phyloP scores from a whole-genome alignment of 1,284 basidiomycete species.

The Cystobasidium pallidum region DNA sequence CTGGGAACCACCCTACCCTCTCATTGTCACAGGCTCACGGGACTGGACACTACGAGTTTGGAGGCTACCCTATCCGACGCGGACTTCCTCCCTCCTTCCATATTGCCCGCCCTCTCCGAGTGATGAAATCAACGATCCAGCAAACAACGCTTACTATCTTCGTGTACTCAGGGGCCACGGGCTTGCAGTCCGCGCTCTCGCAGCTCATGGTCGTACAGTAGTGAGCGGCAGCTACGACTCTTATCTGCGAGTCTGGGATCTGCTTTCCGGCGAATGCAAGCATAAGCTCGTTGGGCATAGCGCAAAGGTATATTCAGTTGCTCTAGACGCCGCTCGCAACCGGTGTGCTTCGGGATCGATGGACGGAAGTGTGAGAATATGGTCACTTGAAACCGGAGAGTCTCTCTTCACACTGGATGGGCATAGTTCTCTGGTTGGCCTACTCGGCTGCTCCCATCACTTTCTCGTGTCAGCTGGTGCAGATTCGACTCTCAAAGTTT shows the following conservation, averaged over 20 bases:
- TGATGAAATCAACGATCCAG: conserved; percentile 47
- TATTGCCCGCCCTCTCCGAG: conserved; percentile 37
- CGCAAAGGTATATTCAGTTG: conserved; percentile 86
- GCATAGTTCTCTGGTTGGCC: conserved; percentile 54
- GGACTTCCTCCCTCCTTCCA: conserved; percentile 44
- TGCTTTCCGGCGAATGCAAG: conserved; percentile 79
- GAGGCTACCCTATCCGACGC: conserved; percentile 54
- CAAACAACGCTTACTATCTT: conserved; percentile 80
- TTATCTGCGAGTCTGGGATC: conserved; percentile 91
- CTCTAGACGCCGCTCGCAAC: conserved; percentile 63
- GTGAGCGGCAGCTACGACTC: conserved; percentile 96
- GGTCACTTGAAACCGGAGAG: conserved; percentile 79
- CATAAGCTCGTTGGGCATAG: conserved; percentile 82
- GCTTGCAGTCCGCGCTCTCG: conserved; percentile 87
- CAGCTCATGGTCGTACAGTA: conserved; percentile 81
- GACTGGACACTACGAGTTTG: conserved; percentile 88
- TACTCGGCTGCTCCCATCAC: conserved; percentile 68
- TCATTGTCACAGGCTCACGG: conserved; percentile 90
- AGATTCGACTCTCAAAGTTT: conserved; percentile 86
- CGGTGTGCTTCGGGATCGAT: conserved; percentile 93
- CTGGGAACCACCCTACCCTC: conserved; percentile 62
- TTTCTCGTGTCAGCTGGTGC: conserved; percentile 90
- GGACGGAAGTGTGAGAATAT: conserved; percentile 81
- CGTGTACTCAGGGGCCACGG: conserved; percentile 82
- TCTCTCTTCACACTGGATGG: conserved; percentile 70